Conservation (phyloP, 768 basidiomycete genomes). For the Lactifluus rugatus region DNA sequence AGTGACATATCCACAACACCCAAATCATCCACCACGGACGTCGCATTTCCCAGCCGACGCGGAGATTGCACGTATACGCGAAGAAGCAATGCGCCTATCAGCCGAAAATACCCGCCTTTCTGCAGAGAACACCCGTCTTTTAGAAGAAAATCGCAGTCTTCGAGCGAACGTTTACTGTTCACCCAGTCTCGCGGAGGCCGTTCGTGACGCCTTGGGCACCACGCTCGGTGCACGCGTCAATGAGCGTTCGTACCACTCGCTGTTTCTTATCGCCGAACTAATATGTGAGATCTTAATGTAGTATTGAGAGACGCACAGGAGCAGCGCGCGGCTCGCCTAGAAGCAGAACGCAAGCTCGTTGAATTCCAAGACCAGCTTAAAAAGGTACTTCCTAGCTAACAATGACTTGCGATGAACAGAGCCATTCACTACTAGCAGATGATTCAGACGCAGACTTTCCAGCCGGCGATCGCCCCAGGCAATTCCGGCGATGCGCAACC, state of each 20-base stretch:
- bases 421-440: slow-evolving; percentile 12
- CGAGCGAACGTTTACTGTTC: slow-evolving; percentile 10
- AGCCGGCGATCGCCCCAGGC: slow-evolving; percentile 1
- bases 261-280: not conserved
- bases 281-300: not conserved
- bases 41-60: slow-evolving; percentile 4
- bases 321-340: slow-evolving; percentile 32
- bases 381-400: slow-evolving; percentile 38
- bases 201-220: slow-evolving; percentile 16
- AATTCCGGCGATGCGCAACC: slow-evolving; percentile 8
- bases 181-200: slow-evolving; percentile 14
- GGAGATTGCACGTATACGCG: slow-evolving; percentile 14
- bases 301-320: slow-evolving; percentile 21
- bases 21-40: slow-evolving; percentile 1
- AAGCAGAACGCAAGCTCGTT: slow-evolving; percentile 35
- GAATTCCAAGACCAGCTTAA: slow-evolving; percentile 47
- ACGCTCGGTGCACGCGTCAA: slow-evolving; percentile 16
- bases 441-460: slow-evolving; percentile 21
- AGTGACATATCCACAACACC: slow-evolving; percentile 1
- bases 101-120: slow-evolving; percentile 19
- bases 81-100: slow-evolving; percentile 14
- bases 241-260: slow-evolving; percentile 5
- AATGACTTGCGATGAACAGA: slow-evolving; percentile 2
- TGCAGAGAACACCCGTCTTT: slow-evolving; percentile 16
- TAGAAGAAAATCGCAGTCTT: slow-evolving; percentile 17